These are phyloP conservation scores for Parastagonospora avenae DNA, from an alignment of 2,329 filamentous ascomycete species.

Conservation along the genomic window DNA sequence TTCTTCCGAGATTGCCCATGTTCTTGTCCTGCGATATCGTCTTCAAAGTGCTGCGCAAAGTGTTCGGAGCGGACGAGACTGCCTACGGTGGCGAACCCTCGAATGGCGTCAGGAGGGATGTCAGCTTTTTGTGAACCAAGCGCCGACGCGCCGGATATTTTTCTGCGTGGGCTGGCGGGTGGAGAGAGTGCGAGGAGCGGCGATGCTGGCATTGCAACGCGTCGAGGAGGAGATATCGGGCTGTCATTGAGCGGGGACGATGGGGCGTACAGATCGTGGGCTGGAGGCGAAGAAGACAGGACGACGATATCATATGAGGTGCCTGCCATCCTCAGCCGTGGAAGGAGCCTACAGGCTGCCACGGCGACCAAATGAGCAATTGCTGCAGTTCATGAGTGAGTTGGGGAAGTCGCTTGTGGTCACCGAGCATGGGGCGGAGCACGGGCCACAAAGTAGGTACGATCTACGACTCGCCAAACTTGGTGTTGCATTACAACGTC, in stretches of 20 bases:
- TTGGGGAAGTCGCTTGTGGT: constrained; percentile 7
- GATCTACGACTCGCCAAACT: neutral
- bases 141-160: constrained; percentile 30
- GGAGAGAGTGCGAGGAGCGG: constrained; percentile 33
- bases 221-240: constrained; percentile 22
- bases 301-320: constrained; percentile 31
- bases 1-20: constrained; percentile 6
- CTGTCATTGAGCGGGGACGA: constrained; percentile 23
- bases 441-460: neutral
- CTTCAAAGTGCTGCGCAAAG: constrained; percentile 24
- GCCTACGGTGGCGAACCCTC: constrained; percentile 43
- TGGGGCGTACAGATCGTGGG: constrained; percentile 11
- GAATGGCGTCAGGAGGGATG: constrained; percentile 28
- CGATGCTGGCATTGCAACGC: constrained; percentile 34
- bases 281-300: constrained; percentile 42
- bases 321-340: constrained; percentile 29
- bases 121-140: constrained; percentile 31
- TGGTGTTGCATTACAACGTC: neutral
- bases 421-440: neutral
- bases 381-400: constrained; percentile 1
- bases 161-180: constrained; percentile 18
- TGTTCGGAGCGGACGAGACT: constrained; percentile 39
- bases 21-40: constrained; percentile 9
- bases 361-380: constrained; percentile 8
- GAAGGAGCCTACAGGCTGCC: constrained; percentile 11